Percentiles rank a stretch among this genome's conserved stretches.
Conservation (phyloP, 768 basidiomycete genomes). For the Scleroderma citrinum region DNA sequence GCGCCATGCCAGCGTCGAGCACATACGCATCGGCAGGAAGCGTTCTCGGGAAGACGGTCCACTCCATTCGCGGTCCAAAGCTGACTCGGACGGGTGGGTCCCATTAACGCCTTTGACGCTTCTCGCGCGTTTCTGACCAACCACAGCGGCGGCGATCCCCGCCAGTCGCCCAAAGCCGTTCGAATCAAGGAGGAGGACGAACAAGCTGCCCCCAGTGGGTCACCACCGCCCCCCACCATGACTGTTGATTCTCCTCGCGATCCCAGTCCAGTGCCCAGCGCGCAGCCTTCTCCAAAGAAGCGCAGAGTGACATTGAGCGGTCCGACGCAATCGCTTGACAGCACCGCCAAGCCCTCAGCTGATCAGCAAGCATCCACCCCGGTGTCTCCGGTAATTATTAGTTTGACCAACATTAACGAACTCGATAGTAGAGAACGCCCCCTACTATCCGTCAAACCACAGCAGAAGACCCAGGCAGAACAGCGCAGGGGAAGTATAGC, state of each 20-base stretch:
- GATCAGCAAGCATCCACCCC: constrained; percentile 48
- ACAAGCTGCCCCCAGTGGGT: constrained; percentile 36
- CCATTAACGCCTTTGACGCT: constrained; percentile 1
- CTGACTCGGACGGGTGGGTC: constrained; percentile 42
- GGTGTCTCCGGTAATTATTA: constrained; percentile 63
- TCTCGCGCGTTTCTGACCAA: constrained; percentile 15
- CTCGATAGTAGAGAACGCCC: constrained; percentile 54
- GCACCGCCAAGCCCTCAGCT: constrained; percentile 37
- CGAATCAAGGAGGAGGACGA: constrained; percentile 64
- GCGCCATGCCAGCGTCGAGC: constrained; percentile 29
- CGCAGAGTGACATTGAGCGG: constrained; percentile 70
- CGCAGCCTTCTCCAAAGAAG: constrained; percentile 47
- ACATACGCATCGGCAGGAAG: constrained; percentile 29
- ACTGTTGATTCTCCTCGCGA: constrained; percentile 11
- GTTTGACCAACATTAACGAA: constrained; percentile 56
- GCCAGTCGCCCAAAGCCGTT: constrained; percentile 40
- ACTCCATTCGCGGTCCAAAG: constrained; percentile 28
- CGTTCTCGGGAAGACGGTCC: constrained; percentile 39
- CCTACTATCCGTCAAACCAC: constrained; percentile 58
- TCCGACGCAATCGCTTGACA: constrained; percentile 44
- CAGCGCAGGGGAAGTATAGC: constrained; percentile 60
- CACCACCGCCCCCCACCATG: constrained; percentile 31
- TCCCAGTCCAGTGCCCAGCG: constrained; percentile 33
- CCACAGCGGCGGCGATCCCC: constrained; percentile 25
- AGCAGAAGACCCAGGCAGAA: constrained; percentile 66